Base-by-base conservation (phyloP, 1,284 basidiomycete species). In the Amylostereum areolatum region DNA sequence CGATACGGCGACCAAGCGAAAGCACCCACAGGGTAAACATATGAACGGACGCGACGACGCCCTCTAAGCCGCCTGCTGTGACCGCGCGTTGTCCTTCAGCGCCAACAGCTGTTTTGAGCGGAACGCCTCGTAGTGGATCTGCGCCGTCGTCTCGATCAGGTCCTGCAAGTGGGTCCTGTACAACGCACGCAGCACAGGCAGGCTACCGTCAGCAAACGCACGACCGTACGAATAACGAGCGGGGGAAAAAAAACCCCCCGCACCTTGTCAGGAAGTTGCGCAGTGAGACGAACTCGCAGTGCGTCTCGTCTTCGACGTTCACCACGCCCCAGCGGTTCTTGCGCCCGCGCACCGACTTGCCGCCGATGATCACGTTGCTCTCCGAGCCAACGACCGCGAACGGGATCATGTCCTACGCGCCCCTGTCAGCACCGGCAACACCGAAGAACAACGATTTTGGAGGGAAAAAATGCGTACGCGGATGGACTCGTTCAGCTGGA, bases 51-150 rank as follows among this genome's bases (percentile, higher is more conserved):
- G 18, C 18, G 18, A 18, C 18, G 18, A 18, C 18, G 18, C 18
- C 18, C 18, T 18, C 18, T 18, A 18, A 18, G 18, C 18, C 45
- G 55, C 48, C 48, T 57, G 56, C 41, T 56, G 52, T 31, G 56
- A 55, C 28, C 56, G 56, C 5, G 82, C 81, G 18, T 81, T 80
- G 69, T 96, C 92, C 78, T 96, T 96, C 62, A 96, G 79, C 27
- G 93, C 93, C 46, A 96, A 75, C 56, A 96, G 69, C 74, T 99
- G 97, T 77, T 97, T 98, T 61, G 91, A 95, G 58, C 96, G 85
- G 89, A 99, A 99, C 6, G 95, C 94, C 77, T 99, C 97, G 71
- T 99, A 99, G 72, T 99, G 97, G 66, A 97, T 97, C 70, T 96
- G 91, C 6, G 95, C 92, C 2, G 96, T 99, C 49, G 96, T 97